phyloP scores from a whole-genome alignment of 2,329 filamentous ascomycete genomes.

The Mycocentrospora acerina region DNA sequence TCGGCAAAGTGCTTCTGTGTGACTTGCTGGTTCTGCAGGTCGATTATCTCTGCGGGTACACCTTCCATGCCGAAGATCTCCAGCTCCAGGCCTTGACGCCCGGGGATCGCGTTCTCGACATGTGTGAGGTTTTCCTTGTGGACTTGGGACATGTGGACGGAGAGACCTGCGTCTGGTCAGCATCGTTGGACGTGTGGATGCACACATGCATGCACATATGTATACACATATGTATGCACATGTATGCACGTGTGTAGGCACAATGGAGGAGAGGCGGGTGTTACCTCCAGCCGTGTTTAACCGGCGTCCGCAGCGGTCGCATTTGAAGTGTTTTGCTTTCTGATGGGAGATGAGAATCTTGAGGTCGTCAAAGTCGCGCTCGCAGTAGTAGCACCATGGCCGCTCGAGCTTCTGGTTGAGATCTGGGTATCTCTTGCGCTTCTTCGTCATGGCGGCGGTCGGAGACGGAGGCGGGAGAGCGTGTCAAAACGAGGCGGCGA shows the following conservation, averaged over 20 bases:
- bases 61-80: conserved; percentile 99
- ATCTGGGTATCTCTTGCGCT: conserved; percentile 82
- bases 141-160: conserved; percentile 97
- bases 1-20: conserved; percentile 82
- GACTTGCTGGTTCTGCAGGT: conserved; percentile 84
- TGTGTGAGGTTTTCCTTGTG: conserved; percentile 88
- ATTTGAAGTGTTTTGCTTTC: conserved; percentile 99
- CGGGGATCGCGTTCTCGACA: conserved; percentile 90
- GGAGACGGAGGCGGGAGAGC: neutral
- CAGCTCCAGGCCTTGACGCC: conserved; percentile 80
- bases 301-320: conserved; percentile 82
- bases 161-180: conserved; percentile 66
- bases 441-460: conserved; percentile 58
- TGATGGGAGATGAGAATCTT: conserved; percentile 97
- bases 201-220: no score
- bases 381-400: conserved; percentile 99
- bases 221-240: no score
- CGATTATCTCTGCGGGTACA: conserved; percentile 80
- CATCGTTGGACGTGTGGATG: no score
- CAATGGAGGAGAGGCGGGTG: conserved; percentile 27
- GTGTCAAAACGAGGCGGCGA: conserved; percentile 1
- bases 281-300: conserved; percentile 94
- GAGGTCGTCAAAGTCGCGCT: conserved; percentile 95
- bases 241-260: neutral
- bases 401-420: conserved; percentile 84